These are phyloP conservation scores for Straminergon stramineum DNA, from an alignment of 225 moss, liverwort and hornwort genomes.

Conservation along the genomic window DNA sequence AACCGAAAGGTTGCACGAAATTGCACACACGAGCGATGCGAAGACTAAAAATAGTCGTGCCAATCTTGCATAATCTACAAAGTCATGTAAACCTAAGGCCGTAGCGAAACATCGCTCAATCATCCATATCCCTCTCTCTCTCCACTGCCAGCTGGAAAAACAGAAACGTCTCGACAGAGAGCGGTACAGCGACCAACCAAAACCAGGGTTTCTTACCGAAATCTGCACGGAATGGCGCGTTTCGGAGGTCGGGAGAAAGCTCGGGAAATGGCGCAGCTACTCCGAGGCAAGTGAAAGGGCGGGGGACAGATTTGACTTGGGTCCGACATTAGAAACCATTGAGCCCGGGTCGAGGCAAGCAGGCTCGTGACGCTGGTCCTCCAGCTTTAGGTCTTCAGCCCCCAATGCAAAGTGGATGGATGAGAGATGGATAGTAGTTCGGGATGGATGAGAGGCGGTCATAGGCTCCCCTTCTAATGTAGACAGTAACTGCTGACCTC, in stretches of 20 bases:
- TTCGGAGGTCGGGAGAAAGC: background rate
- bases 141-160: constrained; percentile 12
- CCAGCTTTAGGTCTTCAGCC: constrained; percentile 15
- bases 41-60: background rate
- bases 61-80: background rate
- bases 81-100: background rate
- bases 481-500: background rate
- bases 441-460: background rate
- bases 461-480: background rate
- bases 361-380: background rate
- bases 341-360: background rate
- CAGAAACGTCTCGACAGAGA: background rate
- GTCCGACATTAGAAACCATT: background rate
- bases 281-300: background rate
- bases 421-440: background rate
- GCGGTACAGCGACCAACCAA: background rate
- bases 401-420: constrained; percentile 8
- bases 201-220: constrained; percentile 5
- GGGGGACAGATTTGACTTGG: background rate
- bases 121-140: background rate
- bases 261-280: background rate
- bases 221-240: constrained; percentile 9
- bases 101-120: background rate
- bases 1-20: background rate
- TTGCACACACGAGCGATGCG: background rate